These are phyloP conservation scores for Schizophyllum commune DNA, from an alignment of 1,284 basidiomycete species.

Conservation along the genomic window DNA sequence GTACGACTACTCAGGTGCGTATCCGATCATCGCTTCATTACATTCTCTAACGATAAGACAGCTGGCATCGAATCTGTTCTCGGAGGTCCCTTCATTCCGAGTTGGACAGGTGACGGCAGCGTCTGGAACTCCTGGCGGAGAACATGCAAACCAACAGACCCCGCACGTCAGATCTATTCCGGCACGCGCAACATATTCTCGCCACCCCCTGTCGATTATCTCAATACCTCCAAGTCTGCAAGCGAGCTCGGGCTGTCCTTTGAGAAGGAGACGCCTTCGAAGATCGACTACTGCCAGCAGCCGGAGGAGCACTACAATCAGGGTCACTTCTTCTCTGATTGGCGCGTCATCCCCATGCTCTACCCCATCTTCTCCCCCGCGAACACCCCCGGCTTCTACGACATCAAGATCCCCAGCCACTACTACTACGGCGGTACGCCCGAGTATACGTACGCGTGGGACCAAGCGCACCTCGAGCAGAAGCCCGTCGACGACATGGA, in stretches of 20 bases:
- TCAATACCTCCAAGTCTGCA: background rate
- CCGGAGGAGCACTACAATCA: conserved; percentile 82
- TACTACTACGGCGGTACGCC: conserved; percentile 83
- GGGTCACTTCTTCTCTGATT: conserved; percentile 91
- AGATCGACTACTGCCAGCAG: conserved; percentile 66
- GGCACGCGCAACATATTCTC: conserved; percentile 26
- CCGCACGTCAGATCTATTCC: conserved; percentile 76
- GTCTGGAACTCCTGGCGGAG: conserved; percentile 93
- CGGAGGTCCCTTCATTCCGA: conserved; percentile 35
- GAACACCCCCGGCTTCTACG: conserved; percentile 74
- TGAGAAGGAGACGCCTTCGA: conserved; percentile 45
- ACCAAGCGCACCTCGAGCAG: conserved; percentile 60
- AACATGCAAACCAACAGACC: conserved; percentile 75
- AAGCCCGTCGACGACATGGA: conserved; percentile 78
- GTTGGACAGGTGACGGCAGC: conserved; percentile 78
- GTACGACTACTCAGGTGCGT: conserved; percentile 17
- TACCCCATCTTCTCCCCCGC: conserved; percentile 91
- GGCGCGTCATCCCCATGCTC: conserved; percentile 79
- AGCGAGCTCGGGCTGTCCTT: conserved; percentile 41
- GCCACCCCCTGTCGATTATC: background rate
- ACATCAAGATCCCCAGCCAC: conserved; percentile 90
- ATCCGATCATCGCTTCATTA: background rate
- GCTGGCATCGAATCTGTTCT: background rate
- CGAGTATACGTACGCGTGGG: conserved; percentile 84
- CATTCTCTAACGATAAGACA: background rate